Conservation (phyloP, 2,329 filamentous ascomycete genomes). For the Calonectria hawksworthii region DNA sequence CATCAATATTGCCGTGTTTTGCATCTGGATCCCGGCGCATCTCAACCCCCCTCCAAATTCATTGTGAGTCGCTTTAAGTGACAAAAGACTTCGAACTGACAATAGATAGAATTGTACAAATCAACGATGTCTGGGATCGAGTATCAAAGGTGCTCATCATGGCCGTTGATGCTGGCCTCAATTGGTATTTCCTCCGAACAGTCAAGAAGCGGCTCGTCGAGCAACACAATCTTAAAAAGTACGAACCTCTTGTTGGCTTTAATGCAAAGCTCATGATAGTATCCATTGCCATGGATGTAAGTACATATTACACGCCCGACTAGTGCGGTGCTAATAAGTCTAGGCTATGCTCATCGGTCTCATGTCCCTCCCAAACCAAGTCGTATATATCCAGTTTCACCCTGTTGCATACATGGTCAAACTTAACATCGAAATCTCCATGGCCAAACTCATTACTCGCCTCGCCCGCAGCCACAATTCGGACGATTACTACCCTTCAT, state of each 20-base stretch:
- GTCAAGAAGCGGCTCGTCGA: conserved; percentile 62
- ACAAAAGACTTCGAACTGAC: background rate
- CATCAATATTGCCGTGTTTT: conserved; percentile 67
- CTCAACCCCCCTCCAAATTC: conserved; percentile 53
- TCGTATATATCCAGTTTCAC: conserved; percentile 64
- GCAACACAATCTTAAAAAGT: conserved; percentile 63
- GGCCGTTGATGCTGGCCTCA: conserved; percentile 64
- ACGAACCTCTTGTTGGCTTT: conserved; percentile 63
- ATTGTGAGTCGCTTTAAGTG: conserved; percentile 39
- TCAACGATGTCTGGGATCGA: conserved; percentile 68
- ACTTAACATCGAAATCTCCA: conserved; percentile 51
- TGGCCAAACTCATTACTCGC: conserved; percentile 63
- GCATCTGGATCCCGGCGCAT: conserved; percentile 67
- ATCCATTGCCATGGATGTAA: conserved; percentile 64
- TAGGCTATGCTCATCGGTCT: conserved; percentile 49
- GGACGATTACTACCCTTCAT: conserved; percentile 1
- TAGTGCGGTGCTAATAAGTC: too few relatives aligned
- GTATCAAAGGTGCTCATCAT: conserved; percentile 66
- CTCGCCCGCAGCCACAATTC: background rate
- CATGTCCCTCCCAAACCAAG: conserved; percentile 51
- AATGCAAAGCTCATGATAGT: conserved; percentile 64
- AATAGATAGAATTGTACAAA: conserved; percentile 47
- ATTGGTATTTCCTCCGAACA: conserved; percentile 64
- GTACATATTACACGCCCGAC: background rate
- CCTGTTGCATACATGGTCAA: conserved; percentile 67